A percentile compares a stretch with the other conserved stretches of the same genome.
Conservation (phyloP, 176 grass and related monocot species). For the Dactylis glomerata region DNA sequence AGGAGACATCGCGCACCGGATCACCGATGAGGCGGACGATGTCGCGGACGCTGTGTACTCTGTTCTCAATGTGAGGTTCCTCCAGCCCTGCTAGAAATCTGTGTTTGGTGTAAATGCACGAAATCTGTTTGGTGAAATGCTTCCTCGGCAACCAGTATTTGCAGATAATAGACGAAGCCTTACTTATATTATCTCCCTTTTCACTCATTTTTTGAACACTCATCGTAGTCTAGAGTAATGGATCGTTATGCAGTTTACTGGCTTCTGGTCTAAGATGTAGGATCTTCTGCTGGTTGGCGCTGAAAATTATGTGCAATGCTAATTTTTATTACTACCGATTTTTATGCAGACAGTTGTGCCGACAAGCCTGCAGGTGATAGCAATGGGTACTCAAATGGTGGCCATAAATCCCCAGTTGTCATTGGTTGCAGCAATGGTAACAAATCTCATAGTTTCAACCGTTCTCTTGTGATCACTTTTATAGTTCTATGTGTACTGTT, state of each 20-base stretch:
- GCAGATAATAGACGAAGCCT: neutral
- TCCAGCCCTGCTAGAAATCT: neutral
- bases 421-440: slow-evolving; percentile 47
- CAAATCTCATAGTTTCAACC: neutral
- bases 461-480: neutral
- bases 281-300: neutral
- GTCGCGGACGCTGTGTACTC: slow-evolving; percentile 66
- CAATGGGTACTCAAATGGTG: slow-evolving; percentile 76
- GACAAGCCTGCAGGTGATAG: slow-evolving; percentile 63
- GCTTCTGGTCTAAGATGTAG: neutral
- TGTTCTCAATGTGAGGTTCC: slow-evolving; percentile 64
- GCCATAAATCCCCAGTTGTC: slow-evolving; percentile 53
- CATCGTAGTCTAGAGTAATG: neutral
- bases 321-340: slow-evolving; percentile 30
- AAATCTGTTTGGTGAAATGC: slow-evolving; percentile 35
- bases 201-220: neutral
- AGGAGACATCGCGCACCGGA: slow-evolving; percentile 64
- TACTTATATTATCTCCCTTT: neutral
- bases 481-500: neutral
- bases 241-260: neutral
- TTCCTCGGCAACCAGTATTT: neutral
- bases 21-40: slow-evolving; percentile 63
- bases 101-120: neutral
- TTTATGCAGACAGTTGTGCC: slow-evolving; percentile 56
- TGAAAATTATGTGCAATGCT: neutral